Evolutionary conservation across 1,284 basidiomycete species (phyloP).

Genomic region (Ustilago loliicola): DNA sequence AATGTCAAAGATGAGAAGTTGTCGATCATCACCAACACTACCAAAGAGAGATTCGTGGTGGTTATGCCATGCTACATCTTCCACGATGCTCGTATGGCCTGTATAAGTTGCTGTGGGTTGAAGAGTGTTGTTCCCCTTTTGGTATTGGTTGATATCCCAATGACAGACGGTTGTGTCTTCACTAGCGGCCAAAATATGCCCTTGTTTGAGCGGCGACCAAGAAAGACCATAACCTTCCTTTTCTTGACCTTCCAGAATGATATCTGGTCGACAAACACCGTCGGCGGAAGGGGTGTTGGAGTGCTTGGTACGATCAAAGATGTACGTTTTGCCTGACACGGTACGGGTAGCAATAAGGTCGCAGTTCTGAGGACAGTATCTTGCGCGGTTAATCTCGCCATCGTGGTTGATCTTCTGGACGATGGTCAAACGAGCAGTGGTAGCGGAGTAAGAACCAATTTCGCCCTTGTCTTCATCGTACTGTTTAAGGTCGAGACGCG

Average conservation of each 20-base stretch:
- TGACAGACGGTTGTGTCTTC: slow-evolving; percentile 97
- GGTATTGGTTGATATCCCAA: slow-evolving; percentile 94
- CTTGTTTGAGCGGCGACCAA: slow-evolving; percentile 86
- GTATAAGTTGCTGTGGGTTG: slow-evolving; percentile 86
- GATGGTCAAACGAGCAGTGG: slow-evolving; percentile 85
- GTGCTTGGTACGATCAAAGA: slow-evolving; percentile 98
- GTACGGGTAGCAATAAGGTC: slow-evolving; percentile 96
- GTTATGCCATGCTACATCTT: slow-evolving; percentile 98
- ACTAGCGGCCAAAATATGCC: slow-evolving; percentile 90
- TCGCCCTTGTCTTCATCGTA: slow-evolving; percentile 91
- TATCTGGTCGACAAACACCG: slow-evolving; percentile 86
- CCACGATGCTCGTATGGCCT: slow-evolving; percentile 75
- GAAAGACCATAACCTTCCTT: slow-evolving; percentile 95
- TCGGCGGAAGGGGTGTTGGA: slow-evolving; percentile 89
- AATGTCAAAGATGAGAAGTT: slow-evolving; percentile 96
- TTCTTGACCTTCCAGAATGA: slow-evolving; percentile 87
- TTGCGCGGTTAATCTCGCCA: slow-evolving; percentile 95
- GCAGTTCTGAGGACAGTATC: slow-evolving; percentile 99
- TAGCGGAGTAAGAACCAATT: slow-evolving; percentile 74
- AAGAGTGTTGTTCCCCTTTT: slow-evolving; percentile 82
- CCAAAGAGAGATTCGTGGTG: slow-evolving; percentile 87
- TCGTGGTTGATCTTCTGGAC: slow-evolving; percentile 95
- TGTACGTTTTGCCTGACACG: slow-evolving; percentile 86
- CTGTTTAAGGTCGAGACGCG: slow-evolving; percentile 80
- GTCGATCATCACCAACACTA: slow-evolving; percentile 96